Evolutionary conservation across 1,284 basidiomycete genomes (phyloP).

Genomic region (Wolfiporia cocos): DNA sequence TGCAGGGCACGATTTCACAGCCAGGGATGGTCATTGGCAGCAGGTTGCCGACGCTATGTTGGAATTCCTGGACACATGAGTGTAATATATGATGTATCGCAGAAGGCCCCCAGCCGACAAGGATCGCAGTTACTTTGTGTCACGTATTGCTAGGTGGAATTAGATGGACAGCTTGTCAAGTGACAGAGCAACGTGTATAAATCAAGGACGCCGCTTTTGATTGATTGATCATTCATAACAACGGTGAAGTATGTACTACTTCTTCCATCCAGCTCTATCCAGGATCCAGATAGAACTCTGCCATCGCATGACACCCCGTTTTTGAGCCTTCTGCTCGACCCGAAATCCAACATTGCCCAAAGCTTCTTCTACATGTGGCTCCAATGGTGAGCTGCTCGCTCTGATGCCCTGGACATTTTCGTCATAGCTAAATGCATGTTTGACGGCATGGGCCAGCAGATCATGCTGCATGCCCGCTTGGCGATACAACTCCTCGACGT

Average conservation of each 20-base stretch:
- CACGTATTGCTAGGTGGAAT: no score
- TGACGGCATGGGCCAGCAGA: constrained; percentile 52
- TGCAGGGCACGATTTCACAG: constrained; percentile 39
- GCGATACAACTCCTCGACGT: constrained; percentile 62
- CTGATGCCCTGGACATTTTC: constrained; percentile 38
- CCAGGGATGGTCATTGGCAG: constrained; percentile 47
- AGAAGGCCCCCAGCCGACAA: no score
- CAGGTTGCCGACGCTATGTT: constrained; percentile 34
- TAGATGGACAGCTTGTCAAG: no score
- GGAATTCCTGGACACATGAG: constrained; percentile 26
- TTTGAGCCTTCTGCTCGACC: constrained; percentile 34
- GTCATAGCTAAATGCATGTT: constrained; percentile 46
- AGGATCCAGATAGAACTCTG: constrained; percentile 36
- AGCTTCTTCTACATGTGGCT: constrained; percentile 41
- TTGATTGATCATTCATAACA: no score
- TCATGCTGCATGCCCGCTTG: constrained; percentile 55
- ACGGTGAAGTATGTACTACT: neutral
- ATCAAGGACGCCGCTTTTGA: no score
- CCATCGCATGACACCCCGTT: constrained; percentile 51
- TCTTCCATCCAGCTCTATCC: constrained; percentile 36
- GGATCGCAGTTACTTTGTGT: no score
- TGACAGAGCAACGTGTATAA: no score
- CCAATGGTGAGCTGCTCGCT: constrained; percentile 43
- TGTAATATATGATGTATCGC: no score
- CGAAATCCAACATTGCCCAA: constrained; percentile 48